phyloP scores from a whole-genome alignment of 257 asterid species.

The Capsicum rhomboideum region DNA sequence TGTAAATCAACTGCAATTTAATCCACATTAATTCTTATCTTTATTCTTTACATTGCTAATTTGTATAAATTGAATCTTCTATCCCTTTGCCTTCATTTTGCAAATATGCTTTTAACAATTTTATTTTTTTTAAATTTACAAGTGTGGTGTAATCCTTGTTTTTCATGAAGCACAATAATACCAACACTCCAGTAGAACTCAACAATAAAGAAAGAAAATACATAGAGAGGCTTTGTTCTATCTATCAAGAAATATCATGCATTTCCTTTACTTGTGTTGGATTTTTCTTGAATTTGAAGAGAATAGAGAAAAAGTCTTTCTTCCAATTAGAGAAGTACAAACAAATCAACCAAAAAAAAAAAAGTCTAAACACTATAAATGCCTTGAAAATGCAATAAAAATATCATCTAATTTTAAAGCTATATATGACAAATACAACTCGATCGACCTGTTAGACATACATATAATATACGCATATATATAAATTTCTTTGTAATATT shows the following conservation, averaged over 20 bases:
- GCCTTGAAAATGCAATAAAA: neutral
- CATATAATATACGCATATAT: neutral
- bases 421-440: neutral
- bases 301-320: neutral
- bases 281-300: neutral
- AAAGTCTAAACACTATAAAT: neutral
- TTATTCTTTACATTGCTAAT: too few relatives aligned
- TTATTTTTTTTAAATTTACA: too few relatives aligned
- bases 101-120: too few relatives aligned
- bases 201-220: too few relatives aligned
- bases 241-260: neutral
- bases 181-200: too few relatives aligned
- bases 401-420: neutral
- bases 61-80: too few relatives aligned
- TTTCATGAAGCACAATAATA: too few relatives aligned
- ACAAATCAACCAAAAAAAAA: neutral
- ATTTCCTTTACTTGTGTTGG: neutral
- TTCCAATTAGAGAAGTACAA: neutral
- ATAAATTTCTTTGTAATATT: neutral
- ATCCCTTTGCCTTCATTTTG: too few relatives aligned
- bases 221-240: too few relatives aligned
- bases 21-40: too few relatives aligned
- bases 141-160: too few relatives aligned
- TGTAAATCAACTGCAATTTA: too few relatives aligned
- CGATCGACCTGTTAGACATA: neutral